phyloP scores from a whole-genome alignment of 2,329 filamentous ascomycete genomes.

The Phaeophleospora eucalypticola region DNA sequence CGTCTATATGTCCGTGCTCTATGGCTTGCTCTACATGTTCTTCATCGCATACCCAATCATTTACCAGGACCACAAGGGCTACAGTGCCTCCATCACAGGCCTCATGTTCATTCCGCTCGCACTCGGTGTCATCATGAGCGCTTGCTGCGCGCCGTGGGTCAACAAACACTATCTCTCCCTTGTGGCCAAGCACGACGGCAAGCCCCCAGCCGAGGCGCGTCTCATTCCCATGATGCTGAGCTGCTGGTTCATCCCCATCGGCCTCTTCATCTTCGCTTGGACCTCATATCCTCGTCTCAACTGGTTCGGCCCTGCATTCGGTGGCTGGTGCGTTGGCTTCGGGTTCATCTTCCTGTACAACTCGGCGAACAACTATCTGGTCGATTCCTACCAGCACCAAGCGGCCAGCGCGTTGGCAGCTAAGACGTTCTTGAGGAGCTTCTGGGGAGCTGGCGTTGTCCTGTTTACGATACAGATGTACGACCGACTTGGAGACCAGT shows the following conservation, averaged over 20 bases:
- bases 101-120: conserved; percentile 53
- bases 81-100: conserved; percentile 69
- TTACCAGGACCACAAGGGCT: conserved; percentile 76
- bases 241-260: conserved; percentile 59
- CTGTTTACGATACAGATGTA: conserved; percentile 37
- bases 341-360: conserved; percentile 34
- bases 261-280: conserved; percentile 66
- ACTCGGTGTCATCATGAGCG: conserved; percentile 27
- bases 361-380: conserved; percentile 45
- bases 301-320: conserved; percentile 62
- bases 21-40: conserved; percentile 50
- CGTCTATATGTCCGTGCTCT: conserved; percentile 56
- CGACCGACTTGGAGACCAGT: conserved; percentile 43
- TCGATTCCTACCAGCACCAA: conserved; percentile 66
- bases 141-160: conserved; percentile 54
- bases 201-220: conserved; percentile 71
- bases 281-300: conserved; percentile 61
- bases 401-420: conserved; percentile 50
- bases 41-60: conserved; percentile 64
- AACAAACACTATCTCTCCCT: conserved; percentile 76
- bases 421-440: conserved; percentile 20
- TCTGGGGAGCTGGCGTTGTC: conserved; percentile 17
- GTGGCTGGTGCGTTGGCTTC: conserved; percentile 31
- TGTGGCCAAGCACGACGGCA: conserved; percentile 60
- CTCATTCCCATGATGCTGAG: conserved; percentile 65